Base-by-base conservation (phyloP, 495 filamentous ascomycete species). In the Penicillium crystallinum region DNA sequence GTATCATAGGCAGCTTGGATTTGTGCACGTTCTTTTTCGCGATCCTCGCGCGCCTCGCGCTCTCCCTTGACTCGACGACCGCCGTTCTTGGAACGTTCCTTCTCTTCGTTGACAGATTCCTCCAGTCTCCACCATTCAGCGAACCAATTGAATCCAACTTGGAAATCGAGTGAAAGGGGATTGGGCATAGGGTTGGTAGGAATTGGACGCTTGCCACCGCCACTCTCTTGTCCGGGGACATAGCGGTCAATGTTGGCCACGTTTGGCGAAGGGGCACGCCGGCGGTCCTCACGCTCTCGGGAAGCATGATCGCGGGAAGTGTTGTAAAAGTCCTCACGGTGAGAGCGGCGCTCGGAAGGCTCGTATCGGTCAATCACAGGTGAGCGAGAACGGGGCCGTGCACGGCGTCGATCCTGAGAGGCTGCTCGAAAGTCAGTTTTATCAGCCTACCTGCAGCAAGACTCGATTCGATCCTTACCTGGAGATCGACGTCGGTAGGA, bases 111-210 rank as follows among this genome's bases (percentile, higher is more conserved):
- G 51, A 95, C 85, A 22, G 78, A 77, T 64, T 95, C 87, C 59
- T 96, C 90, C 9, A 79, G 71, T 49, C 91, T 77, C 91, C 91
- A 97, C 93, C 93, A 99, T 68, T 97, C 95, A 6, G 90, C 88
- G 63, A 95, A 99, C 70, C 85, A 97, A 21, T 87, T 96, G 72
- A 97, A 97, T 0, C 93, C 92, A 42, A 96, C 93, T 66, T 97
- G 91, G 56, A 87, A 95, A 12, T 96, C 87, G 9, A 97, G 77
- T 43, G 80, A 86, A 46, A 91, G 75, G 6, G 93, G 93, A 57
- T 97, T 89, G 14, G 83, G 77, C 30, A 96, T 66, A 3, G 87
- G 89, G 59, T 95, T 95, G 3, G 73, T 71, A 7, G 80, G 71
- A n/a, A 86, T 68, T 9, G 74, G 70, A 12, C 86, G 80, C 15